Evolutionary conservation across 768 basidiomycete species (phyloP), one percentile per base, ranked within the genome.

Genomic region (Mycena vulgaris): DNA sequence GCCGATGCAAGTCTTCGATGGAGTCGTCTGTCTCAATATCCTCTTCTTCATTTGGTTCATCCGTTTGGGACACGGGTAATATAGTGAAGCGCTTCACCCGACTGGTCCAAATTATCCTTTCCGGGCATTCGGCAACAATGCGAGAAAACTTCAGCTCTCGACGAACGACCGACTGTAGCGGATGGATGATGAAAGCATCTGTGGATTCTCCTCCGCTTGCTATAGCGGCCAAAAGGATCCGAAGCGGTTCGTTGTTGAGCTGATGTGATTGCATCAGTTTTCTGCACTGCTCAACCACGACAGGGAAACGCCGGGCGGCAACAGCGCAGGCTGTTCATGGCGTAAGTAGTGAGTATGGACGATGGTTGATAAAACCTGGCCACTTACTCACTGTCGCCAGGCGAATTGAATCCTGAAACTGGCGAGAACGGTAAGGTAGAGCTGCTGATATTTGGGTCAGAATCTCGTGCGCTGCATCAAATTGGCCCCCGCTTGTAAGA

Each of bases 211-310:
- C 73, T 0, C 95, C 95, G 66, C 91, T 90, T 0, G 91, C 89
- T 14, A 98, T 86, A 0, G 88, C 88, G 0, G 93, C 92, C 1
- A 92, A 76, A 19, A 97, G 86, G 55, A 98, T 86, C 4, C 95
- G 90, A 9, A 93, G 81, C 0, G 95, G 92, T 51, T 97, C 95
- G 63, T 95, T 94, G 76, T 96, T 93, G 85, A 95, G 96, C 75
- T 97, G 95, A 75, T 95, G 84, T 0, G 82, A 79, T 25, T 87
- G 89, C 68, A 95, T 90, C 31, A 98, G 80, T 73, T 92, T 92
- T 31, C 95, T 90, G 35, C 88, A 88, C 74, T 95, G 92, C 66
- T 95, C 93, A 19, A 95, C 88, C 19, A 93, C 87, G 17, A 85
- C 80, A 21, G 82, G 75, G 74, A 88, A 87, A 16, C 89, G 86